A percentile compares a stretch with the other conserved stretches of the same genome.
These are phyloP conservation scores for Erodium chrysanthum DNA, from an alignment of 441 rosid species.

Conservation along the genomic window DNA sequence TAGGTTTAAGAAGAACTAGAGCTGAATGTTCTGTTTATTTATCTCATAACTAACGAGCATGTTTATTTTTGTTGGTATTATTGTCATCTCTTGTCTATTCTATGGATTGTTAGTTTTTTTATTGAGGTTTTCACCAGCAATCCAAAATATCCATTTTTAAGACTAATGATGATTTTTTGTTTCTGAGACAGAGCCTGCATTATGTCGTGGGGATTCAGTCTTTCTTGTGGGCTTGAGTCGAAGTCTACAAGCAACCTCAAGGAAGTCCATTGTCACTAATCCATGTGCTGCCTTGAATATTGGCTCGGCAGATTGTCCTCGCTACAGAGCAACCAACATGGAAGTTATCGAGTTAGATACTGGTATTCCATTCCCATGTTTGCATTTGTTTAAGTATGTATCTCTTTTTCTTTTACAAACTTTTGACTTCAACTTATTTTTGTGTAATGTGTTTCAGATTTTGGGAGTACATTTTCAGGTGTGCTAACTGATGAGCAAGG, in stretches of 20 bases:
- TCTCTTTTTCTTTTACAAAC: neutral
- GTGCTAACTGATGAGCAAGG: slow-evolving; percentile 82
- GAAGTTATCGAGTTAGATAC: slow-evolving; percentile 95
- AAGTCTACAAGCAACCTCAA: slow-evolving; percentile 79
- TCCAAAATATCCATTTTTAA: neutral
- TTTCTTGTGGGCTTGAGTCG: slow-evolving; percentile 81
- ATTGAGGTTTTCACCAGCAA: neutral
- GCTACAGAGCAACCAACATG: slow-evolving; percentile 88
- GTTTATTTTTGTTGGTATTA: too few relatives aligned
- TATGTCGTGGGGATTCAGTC: slow-evolving; percentile 83
- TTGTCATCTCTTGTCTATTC: neutral
- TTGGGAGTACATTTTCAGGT: slow-evolving; percentile 89
- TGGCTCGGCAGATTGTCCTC: slow-evolving; percentile 72
- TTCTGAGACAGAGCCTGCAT: slow-evolving; percentile 58
- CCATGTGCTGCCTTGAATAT: slow-evolving; percentile 75
- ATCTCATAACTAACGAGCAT: neutral
- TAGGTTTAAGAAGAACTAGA: neutral
- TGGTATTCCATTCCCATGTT: slow-evolving; percentile 34
- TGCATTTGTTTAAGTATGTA: neutral
- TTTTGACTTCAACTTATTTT: slow-evolving; percentile 4
- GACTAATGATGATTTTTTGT: slow-evolving; percentile 2
- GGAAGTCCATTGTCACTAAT: slow-evolving; percentile 86
- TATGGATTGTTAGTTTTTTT: neutral
- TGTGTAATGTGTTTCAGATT: slow-evolving; percentile 44
- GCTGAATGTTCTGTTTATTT: neutral